These are phyloP conservation scores for Lachancea lanzarotensis DNA, from an alignment of 805 yeast genomes.

Conservation along the genomic window DNA sequence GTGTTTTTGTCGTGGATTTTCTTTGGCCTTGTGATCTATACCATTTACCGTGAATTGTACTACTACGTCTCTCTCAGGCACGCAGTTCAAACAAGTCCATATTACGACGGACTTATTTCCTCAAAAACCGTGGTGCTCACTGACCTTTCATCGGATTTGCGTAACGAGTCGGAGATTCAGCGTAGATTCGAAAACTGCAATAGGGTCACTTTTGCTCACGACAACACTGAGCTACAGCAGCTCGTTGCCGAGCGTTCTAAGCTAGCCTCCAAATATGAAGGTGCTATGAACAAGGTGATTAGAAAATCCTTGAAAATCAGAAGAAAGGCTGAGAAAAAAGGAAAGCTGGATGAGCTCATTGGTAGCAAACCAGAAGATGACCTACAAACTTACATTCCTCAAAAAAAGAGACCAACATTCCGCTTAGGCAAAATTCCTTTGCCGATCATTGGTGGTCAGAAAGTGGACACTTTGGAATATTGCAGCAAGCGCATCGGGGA, in stretches of 20 bases:
- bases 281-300: constrained; percentile 53
- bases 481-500: constrained; percentile 61
- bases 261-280: constrained; percentile 55
- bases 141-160: constrained; percentile 48
- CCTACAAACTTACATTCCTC: constrained; percentile 53
- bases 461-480: constrained; percentile 78
- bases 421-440: constrained; percentile 43
- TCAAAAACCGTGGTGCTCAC: constrained; percentile 70
- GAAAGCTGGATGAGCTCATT: constrained; percentile 33
- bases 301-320: constrained; percentile 53
- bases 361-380: constrained; percentile 44
- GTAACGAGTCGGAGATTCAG: constrained; percentile 46
- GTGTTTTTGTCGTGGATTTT: constrained; percentile 69
- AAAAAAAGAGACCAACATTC: constrained; percentile 80
- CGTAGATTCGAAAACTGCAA: constrained; percentile 57
- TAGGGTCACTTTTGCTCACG: constrained; percentile 57
- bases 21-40: constrained; percentile 58
- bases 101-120: constrained; percentile 60
- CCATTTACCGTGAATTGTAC: constrained; percentile 67
- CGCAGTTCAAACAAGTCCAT: constrained; percentile 64
- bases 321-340: constrained; percentile 52
- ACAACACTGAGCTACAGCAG: constrained; percentile 50
- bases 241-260: constrained; percentile 58
- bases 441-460: constrained; percentile 60
- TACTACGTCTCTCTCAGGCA: constrained; percentile 69